These are phyloP conservation scores for Periconia macrospinosa DNA, from an alignment of 2,329 filamentous ascomycete species.

Conservation along the genomic window DNA sequence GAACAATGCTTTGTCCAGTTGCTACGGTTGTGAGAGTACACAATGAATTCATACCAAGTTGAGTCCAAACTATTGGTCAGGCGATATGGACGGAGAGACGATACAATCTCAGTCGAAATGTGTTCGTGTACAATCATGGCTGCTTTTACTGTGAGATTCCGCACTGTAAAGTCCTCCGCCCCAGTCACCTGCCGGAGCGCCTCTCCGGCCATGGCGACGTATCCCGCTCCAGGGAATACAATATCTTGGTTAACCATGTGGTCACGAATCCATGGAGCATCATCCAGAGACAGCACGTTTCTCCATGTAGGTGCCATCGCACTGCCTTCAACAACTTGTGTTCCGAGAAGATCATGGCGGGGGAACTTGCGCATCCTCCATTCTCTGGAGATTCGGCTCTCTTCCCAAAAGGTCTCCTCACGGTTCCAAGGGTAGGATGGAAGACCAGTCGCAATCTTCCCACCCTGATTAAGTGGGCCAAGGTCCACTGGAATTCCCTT, in stretches of 20 bases:
- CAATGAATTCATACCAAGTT: slow-evolving; percentile 19
- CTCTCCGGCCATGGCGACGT: slow-evolving; percentile 28
- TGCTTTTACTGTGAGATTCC: background rate
- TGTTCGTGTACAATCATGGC: slow-evolving; percentile 9
- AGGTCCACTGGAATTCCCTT: background rate
- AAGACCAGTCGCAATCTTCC: slow-evolving; percentile 18
- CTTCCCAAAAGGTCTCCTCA: slow-evolving; percentile 20
- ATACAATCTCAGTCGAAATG: slow-evolving; percentile 8
- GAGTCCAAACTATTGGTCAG: slow-evolving; percentile 8
- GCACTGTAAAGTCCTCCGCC: background rate
- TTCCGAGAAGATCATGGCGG: slow-evolving; percentile 26
- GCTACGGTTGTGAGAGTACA: slow-evolving; percentile 15
- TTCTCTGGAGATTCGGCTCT: slow-evolving; percentile 18
- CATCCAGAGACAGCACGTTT: slow-evolving; percentile 25
- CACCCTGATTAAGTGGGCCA: slow-evolving; percentile 7
- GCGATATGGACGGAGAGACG: background rate
- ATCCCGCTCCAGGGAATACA: slow-evolving; percentile 45
- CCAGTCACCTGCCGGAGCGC: slow-evolving; percentile 13
- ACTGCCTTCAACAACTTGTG: slow-evolving; percentile 29
- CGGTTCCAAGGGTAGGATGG: slow-evolving; percentile 33
- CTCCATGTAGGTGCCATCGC: slow-evolving; percentile 11
- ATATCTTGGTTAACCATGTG: slow-evolving; percentile 44
- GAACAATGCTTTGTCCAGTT: slow-evolving; percentile 23
- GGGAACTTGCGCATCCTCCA: slow-evolving; percentile 14
- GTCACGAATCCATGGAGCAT: slow-evolving; percentile 48